phyloP scores from a whole-genome alignment of 164 flowering plant species.

The Hamamelis virginiana region DNA sequence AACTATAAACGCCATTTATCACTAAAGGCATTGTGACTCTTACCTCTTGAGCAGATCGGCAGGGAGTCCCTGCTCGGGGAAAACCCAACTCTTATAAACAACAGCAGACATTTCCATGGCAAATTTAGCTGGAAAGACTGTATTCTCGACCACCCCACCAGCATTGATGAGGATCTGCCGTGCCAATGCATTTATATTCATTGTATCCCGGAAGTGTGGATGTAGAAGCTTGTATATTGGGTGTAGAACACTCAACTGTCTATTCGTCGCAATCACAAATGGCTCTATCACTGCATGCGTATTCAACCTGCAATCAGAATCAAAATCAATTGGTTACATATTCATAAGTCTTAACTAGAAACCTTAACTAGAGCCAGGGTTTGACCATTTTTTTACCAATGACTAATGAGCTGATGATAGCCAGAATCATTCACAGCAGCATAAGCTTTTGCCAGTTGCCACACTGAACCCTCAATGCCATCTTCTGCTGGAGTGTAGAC shows the following conservation, averaged over 20 bases:
- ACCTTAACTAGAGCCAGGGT: neutral
- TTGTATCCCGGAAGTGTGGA: constrained; percentile 88
- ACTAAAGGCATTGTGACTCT: neutral
- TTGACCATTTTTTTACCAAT: constrained; percentile 49
- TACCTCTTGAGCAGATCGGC: constrained; percentile 79
- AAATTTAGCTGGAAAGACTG: constrained; percentile 77
- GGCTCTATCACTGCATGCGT: constrained; percentile 92
- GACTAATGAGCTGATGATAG: constrained; percentile 86
- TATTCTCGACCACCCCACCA: constrained; percentile 65
- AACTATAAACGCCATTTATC: neutral
- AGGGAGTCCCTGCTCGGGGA: constrained; percentile 81
- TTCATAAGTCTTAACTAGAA: neutral
- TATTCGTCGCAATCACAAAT: constrained; percentile 75
- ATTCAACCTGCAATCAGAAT: constrained; percentile 58
- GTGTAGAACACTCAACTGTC: constrained; percentile 81
- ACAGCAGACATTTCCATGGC: constrained; percentile 78
- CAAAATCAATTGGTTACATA: constrained; percentile 1
- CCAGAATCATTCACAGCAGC: constrained; percentile 90
- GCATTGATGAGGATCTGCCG: constrained; percentile 83
- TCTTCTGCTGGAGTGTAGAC: constrained; percentile 67
- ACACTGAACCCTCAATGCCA: constrained; percentile 58
- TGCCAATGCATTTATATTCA: constrained; percentile 83
- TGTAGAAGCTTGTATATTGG: constrained; percentile 81
- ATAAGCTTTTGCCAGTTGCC: constrained; percentile 96
- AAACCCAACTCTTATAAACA: constrained; percentile 66